Conservation (phyloP, 140 eudicot species). For the Ambrosia hybrid region DNA sequence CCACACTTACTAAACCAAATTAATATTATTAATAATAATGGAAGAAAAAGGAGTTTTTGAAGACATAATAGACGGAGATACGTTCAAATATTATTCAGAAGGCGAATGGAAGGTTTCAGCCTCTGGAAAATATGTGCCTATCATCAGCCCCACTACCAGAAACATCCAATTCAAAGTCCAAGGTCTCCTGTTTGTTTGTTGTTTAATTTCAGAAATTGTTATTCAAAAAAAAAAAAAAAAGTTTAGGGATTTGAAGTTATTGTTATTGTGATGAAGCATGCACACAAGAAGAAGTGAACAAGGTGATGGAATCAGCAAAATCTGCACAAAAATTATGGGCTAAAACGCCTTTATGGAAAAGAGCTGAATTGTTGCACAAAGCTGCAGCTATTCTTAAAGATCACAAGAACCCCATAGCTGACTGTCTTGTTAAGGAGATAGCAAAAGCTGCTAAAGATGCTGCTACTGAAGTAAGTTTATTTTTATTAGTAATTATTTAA, state of each 20-base stretch:
- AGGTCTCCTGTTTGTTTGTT: slow-evolving; percentile 27
- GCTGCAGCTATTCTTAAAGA: slow-evolving; percentile 59
- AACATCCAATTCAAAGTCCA: slow-evolving; percentile 52
- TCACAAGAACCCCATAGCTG: slow-evolving; percentile 51
- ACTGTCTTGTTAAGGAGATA: slow-evolving; percentile 56
- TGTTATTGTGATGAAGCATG: slow-evolving; percentile 38
- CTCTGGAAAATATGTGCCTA: slow-evolving; percentile 50
- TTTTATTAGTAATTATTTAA: not conserved
- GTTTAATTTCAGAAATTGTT: too few relatives aligned
- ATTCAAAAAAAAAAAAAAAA: too few relatives aligned
- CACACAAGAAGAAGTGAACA: slow-evolving; percentile 61
- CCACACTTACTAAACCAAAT: too few relatives aligned
- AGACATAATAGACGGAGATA: slow-evolving; percentile 40
- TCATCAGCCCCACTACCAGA: slow-evolving; percentile 52
- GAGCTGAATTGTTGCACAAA: slow-evolving; percentile 57
- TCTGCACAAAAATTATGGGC: slow-evolving; percentile 60
- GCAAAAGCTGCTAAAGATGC: slow-evolving; percentile 66
- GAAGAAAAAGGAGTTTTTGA: slow-evolving; percentile 33
- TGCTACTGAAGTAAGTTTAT: slow-evolving; percentile 42
- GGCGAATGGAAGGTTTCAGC: slow-evolving; percentile 56
- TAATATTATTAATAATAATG: not conserved
- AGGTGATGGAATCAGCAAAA: slow-evolving; percentile 55
- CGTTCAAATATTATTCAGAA: slow-evolving; percentile 49
- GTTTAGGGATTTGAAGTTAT: not conserved
- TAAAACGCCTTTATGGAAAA: slow-evolving; percentile 59